A percentile compares a stretch with the other conserved stretches of the same genome.
These are phyloP conservation scores for Strobilomyces confusus DNA, from an alignment of 768 basidiomycete genomes.

Conservation along the genomic window DNA sequence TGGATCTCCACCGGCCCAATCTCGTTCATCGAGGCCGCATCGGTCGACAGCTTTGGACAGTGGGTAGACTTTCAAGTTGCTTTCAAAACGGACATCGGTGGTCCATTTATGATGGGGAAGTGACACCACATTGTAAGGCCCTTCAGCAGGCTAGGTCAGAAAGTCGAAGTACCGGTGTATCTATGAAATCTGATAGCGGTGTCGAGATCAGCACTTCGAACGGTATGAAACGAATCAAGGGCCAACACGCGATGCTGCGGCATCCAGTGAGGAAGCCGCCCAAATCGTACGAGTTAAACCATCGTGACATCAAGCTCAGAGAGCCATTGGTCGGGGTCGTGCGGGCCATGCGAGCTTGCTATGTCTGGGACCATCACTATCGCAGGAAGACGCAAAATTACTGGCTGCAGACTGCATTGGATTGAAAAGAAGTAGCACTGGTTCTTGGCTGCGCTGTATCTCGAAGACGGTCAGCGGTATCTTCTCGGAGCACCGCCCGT, in stretches of 20 bases:
- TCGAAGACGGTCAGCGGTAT: background rate
- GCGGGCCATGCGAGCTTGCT: background rate
- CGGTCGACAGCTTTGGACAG: background rate
- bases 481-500: constrained; percentile 19
- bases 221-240: background rate
- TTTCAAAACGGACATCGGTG: background rate
- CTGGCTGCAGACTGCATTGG: constrained; percentile 11
- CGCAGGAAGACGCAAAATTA: constrained; percentile 8
- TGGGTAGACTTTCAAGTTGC: background rate
- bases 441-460: constrained; percentile 13
- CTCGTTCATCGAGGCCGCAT: background rate
- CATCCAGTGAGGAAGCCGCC: constrained; percentile 6
- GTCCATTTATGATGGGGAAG: background rate
- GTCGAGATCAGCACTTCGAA: constrained; percentile 5
- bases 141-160: background rate
- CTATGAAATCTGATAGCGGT: constrained; percentile 2
- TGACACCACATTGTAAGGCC: background rate
- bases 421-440: constrained; percentile 21
- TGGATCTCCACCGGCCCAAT: background rate
- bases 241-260: constrained; percentile 9
- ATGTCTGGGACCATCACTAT: constrained; percentile 8
- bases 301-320: background rate
- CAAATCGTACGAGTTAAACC: constrained; percentile 16
- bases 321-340: background rate
- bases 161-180: background rate